Conservation (phyloP, 257 asterid genomes). For the Perilla frutescens region DNA sequence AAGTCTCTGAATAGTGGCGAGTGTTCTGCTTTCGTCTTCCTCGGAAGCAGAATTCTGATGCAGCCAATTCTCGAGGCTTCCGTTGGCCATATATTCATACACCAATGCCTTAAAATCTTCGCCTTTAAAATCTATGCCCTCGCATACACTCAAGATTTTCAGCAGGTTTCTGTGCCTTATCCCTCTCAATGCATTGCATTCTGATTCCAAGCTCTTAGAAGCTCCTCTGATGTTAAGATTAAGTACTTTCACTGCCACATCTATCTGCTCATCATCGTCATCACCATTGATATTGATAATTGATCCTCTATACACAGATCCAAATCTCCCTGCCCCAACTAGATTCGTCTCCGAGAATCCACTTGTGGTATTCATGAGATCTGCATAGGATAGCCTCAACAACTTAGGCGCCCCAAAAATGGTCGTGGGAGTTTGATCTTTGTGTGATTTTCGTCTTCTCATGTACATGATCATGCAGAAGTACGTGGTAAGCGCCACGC, state of each 20-base stretch:
- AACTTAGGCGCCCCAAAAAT: no score
- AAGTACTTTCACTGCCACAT: conserved; percentile 34
- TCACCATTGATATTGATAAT: no score
- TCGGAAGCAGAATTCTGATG: conserved; percentile 1
- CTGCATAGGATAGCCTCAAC: no score
- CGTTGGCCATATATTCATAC: conserved; percentile 22
- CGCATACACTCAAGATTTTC: conserved; percentile 36
- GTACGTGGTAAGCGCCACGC: background rate
- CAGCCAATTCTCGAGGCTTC: conserved; percentile 44
- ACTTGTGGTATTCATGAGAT: no score
- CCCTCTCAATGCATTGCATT: conserved; percentile 36
- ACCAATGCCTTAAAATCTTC: conserved; percentile 41
- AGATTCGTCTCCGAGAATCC: no score
- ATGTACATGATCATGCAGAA: background rate
- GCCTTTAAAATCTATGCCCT: conserved; percentile 35
- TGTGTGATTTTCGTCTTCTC: background rate
- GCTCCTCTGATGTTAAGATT: conserved; percentile 36
- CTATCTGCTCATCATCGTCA: no score
- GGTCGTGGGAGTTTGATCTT: background rate
- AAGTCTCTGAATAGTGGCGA: background rate
- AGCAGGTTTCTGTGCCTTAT: conserved; percentile 38
- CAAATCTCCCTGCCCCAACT: no score
- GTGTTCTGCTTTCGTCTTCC: background rate
- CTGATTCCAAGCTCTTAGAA: conserved; percentile 35
- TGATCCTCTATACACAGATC: no score